Evolutionary conservation across 495 filamentous ascomycete species (phyloP).

Genomic region (Penicillium steckii): DNA sequence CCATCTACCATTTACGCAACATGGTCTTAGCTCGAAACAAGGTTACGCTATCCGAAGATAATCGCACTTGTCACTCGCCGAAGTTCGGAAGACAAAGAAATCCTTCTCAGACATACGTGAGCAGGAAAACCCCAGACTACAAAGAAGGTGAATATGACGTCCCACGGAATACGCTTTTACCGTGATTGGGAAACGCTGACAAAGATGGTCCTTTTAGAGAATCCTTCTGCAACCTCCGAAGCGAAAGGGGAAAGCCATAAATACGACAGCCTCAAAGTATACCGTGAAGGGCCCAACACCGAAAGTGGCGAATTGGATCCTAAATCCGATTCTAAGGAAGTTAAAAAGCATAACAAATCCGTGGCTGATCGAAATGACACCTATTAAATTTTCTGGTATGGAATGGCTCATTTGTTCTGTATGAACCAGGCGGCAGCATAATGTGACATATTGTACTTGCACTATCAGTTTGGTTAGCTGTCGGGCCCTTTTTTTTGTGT

Average conservation of each 20-base stretch:
- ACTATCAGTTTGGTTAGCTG: background rate
- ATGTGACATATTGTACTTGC: background rate
- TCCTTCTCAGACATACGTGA: background rate
- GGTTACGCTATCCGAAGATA: background rate
- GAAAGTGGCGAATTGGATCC: constrained; percentile 10
- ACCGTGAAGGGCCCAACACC: constrained; percentile 9
- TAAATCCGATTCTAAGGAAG: constrained; percentile 2
- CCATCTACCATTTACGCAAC: background rate
- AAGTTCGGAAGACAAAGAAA: background rate
- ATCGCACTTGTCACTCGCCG: background rate
- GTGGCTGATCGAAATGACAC: constrained; percentile 9
- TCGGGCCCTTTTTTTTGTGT: no score
- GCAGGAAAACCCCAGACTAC: background rate
- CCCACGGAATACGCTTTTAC: background rate
- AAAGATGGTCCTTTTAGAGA: background rate
- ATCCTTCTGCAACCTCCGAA: background rate
- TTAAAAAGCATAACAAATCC: constrained; percentile 10
- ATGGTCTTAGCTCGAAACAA: background rate
- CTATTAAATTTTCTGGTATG: background rate
- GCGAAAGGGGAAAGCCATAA: constrained; percentile 1
- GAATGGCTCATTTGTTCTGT: background rate
- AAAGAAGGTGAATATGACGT: background rate
- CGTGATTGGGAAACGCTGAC: background rate
- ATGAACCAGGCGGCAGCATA: background rate
- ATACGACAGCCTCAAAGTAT: constrained; percentile 8